Conservation (phyloP, 2,329 filamentous ascomycete genomes). For the Simplicillium sp. region DNA sequence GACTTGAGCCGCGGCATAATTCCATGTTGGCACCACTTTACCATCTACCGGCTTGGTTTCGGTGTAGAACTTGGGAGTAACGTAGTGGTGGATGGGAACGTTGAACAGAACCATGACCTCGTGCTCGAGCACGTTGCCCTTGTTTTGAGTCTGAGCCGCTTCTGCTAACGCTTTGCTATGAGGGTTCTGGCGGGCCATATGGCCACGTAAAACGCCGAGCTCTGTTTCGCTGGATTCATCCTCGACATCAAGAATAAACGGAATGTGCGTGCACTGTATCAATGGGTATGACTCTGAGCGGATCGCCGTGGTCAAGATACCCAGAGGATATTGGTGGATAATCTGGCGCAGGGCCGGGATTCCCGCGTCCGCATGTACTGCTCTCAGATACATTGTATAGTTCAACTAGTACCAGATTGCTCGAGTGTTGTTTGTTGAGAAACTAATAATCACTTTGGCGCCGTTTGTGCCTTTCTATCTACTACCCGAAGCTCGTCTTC, state of each 20-base stretch:
- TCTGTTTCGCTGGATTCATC: conserved; percentile 29
- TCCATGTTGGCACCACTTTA: conserved; percentile 64
- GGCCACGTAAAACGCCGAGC: conserved; percentile 44
- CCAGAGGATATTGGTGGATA: conserved; percentile 50
- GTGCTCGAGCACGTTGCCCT: conserved; percentile 25
- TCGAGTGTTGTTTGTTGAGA: too few species aligned
- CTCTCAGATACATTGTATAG: conserved; percentile 4
- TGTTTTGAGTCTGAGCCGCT: conserved; percentile 14
- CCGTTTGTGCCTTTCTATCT: too few species aligned
- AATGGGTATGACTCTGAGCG: conserved; percentile 34
- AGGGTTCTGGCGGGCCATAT: conserved; percentile 54
- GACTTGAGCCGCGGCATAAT: conserved; percentile 56
- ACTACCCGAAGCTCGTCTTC: too few species aligned
- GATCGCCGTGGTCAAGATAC: conserved; percentile 54
- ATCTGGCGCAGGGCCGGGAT: conserved; percentile 41
- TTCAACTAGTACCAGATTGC: neutral
- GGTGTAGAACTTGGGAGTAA: conserved; percentile 59
- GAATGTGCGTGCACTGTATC: conserved; percentile 52
- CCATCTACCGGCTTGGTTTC: conserved; percentile 54
- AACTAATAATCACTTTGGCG: too few species aligned
- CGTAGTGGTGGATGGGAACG: conserved; percentile 48
- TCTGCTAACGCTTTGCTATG: conserved; percentile 54
- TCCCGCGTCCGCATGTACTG: conserved; percentile 38
- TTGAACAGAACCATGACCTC: conserved; percentile 58
- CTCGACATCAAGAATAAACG: conserved; percentile 44